Base-by-base conservation (phyloP, 108 stramenopile genomes). In the Cyclostephanos invisitatus region DNA sequence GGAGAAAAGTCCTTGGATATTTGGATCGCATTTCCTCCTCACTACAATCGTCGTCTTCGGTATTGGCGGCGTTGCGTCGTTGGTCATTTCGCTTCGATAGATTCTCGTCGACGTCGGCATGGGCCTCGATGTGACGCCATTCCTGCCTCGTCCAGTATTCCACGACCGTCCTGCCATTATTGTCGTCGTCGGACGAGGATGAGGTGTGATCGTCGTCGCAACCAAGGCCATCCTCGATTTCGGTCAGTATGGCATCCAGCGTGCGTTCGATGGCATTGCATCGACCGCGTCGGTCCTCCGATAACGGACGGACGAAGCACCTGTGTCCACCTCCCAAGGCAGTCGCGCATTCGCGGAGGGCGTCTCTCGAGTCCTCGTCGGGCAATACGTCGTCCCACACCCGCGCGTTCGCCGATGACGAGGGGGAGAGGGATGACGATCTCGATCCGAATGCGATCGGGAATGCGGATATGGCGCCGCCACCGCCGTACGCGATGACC, bases 101-200 rank as follows among this genome's bases (percentile, higher is more conserved):
- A 66, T 76, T 73, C 66, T 91, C 90, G 65, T 89, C 89, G 0
- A 92, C 84, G 81, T 92, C 91, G 15, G 91, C 87, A 67, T 92
- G 91, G 9, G 91, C 91, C 44, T 88, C 85, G 28, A 87, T 92
- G 38, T 82, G 78, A 35, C 84, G 57, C 89, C 88, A 92, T 66
- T 89, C 89, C 49, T 81, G 79, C 18, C 89, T 73, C 15, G 80
- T 76, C 91, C 91, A 92, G 65, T 88, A 92, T 65, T 92, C 91
- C 15, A 92, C 89, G 67, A 54, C 15, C 62, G 11, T 48, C 74
- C 72, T 15, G 28, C 21, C 40, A 36, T 25, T 65, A 22, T 64
- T 21, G 1, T 28, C 14, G 36, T 29, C n/a, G n/a, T n/a, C n/a
- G n/a, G n/a, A n/a, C n/a, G n/a, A n/a, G n/a, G n/a, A n/a, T n/a